These are phyloP conservation scores for Nemania sp. DNA, from an alignment of 2,329 filamentous ascomycete genomes.

Conservation along the genomic window DNA sequence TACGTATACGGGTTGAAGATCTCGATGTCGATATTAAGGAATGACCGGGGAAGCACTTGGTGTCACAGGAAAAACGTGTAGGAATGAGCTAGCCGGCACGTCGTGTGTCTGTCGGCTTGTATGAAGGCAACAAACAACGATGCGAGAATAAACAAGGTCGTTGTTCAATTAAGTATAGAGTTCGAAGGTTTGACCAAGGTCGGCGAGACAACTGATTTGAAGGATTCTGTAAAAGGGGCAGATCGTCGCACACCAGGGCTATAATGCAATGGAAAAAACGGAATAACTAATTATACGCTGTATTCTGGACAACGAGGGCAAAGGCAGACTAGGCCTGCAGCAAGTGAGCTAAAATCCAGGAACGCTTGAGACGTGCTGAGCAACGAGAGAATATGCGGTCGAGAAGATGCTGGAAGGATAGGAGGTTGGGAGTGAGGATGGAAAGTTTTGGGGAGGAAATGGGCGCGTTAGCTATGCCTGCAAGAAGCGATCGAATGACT, in stretches of 20 bases:
- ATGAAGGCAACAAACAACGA: conserved; percentile 16
- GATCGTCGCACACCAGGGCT: conserved; percentile 20
- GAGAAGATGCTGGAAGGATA: conserved; percentile 37
- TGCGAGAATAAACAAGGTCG: conserved; percentile 25
- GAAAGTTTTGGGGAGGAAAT: conserved; percentile 35
- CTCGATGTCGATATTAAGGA: conserved; percentile 21
- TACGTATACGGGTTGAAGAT: conserved; percentile 22
- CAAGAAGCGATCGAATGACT: conserved; percentile 31
- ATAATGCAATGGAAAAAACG: conserved; percentile 18
- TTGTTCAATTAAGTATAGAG: conserved; percentile 35
- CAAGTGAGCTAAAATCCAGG: conserved; percentile 26
- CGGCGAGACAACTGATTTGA: conserved; percentile 32
- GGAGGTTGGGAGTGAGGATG: conserved; percentile 37
- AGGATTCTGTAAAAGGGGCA: conserved; percentile 28
- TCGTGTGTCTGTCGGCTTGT: conserved; percentile 9
- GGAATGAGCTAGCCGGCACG: not conserved
- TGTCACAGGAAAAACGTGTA: conserved; percentile 7
- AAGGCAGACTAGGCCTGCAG: conserved; percentile 30
- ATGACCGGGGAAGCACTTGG: conserved; percentile 6
- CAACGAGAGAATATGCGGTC: conserved; percentile 35
- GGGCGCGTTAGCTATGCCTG: conserved; percentile 20
- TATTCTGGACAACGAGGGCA: conserved; percentile 25
- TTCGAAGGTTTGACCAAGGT: conserved; percentile 29
- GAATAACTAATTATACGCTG: conserved; percentile 33
- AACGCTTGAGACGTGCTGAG: conserved; percentile 25